A percentile compares a stretch with the other conserved stretches of the same genome.
Evolutionary conservation across 2,329 filamentous ascomycete species (phyloP).

Genomic region (Pezicula neosporulosa): DNA sequence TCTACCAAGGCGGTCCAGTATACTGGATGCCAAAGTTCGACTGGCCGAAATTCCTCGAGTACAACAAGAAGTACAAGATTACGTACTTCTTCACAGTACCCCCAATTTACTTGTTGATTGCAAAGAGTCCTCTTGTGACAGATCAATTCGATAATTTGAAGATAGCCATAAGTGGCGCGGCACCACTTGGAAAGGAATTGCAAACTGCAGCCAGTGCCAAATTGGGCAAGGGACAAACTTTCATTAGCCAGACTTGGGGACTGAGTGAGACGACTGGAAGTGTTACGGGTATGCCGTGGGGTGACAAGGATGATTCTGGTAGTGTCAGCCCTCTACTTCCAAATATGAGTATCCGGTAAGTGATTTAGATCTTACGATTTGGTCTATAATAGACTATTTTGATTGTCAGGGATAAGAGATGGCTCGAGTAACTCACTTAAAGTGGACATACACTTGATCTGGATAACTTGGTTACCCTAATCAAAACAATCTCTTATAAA

Average conservation of each 20-base stretch:
- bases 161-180: constrained; percentile 48
- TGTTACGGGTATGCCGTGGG: constrained; percentile 27
- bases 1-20: constrained; percentile 42
- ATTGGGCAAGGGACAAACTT: constrained; percentile 54
- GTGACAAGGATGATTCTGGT: constrained; percentile 5
- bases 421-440: no score
- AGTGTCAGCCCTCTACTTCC: constrained; percentile 3
- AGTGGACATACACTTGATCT: no score
- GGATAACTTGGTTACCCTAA: no score
- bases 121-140: constrained; percentile 50
- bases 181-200: constrained; percentile 51
- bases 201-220: constrained; percentile 48
- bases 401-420: no score
- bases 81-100: constrained; percentile 57
- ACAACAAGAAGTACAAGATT: constrained; percentile 46
- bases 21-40: constrained; percentile 64
- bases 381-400: no score
- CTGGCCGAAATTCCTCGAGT: constrained; percentile 49
- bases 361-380: neutral
- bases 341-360: constrained; percentile 28
- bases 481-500: no score
- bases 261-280: constrained; percentile 34
- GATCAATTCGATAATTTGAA: constrained; percentile 51
- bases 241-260: constrained; percentile 34
- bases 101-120: constrained; percentile 56